Percentiles rank a stretch among this genome's conserved stretches.
These are phyloP conservation scores for Chondrus crispus DNA, from an alignment of 23 red algal genomes.

Conservation along the genomic window DNA sequence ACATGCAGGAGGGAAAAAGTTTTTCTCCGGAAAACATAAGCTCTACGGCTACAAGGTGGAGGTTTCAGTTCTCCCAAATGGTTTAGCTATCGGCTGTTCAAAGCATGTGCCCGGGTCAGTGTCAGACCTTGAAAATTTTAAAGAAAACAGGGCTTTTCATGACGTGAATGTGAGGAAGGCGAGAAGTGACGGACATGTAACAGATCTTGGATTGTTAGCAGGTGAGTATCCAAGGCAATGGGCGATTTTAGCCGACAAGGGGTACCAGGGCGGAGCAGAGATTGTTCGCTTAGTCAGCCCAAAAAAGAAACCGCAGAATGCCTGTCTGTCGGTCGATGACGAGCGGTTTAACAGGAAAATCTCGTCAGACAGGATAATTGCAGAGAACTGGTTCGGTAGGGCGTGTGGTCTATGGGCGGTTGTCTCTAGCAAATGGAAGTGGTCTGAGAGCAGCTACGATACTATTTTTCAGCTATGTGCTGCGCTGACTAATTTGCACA, in stretches of 20 bases:
- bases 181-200: neutral
- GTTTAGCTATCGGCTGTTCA: too few relatives aligned
- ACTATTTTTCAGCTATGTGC: neutral
- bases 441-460: neutral
- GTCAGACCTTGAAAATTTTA: too few relatives aligned
- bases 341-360: neutral
- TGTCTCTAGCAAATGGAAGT: too few relatives aligned
- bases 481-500: slow-evolving; percentile 1
- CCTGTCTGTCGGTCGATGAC: neutral
- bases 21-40: neutral
- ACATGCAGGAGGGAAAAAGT: neutral
- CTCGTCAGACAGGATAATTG: slow-evolving; percentile 17
- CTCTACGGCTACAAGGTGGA: neutral
- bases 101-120: too few relatives aligned
- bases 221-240: neutral
- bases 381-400: neutral
- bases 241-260: neutral
- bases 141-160: too few relatives aligned
- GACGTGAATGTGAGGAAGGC: neutral
- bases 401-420: too few relatives aligned
- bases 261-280: neutral
- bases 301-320: neutral
- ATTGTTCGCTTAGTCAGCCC: neutral
- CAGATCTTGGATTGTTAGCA: neutral
- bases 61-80: too few relatives aligned